Evolutionary conservation across 352 stramenopile genomes (phyloP).

Genomic region (Pythium phragmiticola): DNA sequence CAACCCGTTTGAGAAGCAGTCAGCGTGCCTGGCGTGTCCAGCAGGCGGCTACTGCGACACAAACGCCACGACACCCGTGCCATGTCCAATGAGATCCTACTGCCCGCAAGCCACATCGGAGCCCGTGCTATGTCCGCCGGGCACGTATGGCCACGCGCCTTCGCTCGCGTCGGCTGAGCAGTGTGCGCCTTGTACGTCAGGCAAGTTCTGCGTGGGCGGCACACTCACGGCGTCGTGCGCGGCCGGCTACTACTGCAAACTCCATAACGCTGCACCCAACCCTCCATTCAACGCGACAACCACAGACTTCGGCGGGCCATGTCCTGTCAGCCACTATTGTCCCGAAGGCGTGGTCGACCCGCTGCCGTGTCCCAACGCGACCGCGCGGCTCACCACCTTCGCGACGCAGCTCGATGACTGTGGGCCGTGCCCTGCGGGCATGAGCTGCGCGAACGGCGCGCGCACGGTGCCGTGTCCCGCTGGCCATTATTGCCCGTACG

Average conservation of each 20-base stretch:
- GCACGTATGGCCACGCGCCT: conserved; percentile 67
- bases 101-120: conserved; percentile 53
- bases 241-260: conserved; percentile 83
- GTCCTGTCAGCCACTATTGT: conserved; percentile 75
- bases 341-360: conserved; percentile 69
- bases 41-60: conserved; percentile 68
- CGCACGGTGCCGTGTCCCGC: conserved; percentile 60
- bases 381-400: conserved; percentile 50
- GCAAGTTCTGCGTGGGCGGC: conserved; percentile 78
- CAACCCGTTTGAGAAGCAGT: conserved; percentile 53
- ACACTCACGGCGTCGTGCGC: conserved; percentile 70
- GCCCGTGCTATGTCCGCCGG: conserved; percentile 64
- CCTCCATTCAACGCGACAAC: conserved; percentile 24
- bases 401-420: conserved; percentile 60
- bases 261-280: conserved; percentile 60
- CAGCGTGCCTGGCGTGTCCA: conserved; percentile 47
- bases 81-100: conserved; percentile 69
- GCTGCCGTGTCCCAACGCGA: conserved; percentile 59
- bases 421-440: conserved; percentile 78
- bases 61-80: conserved; percentile 44
- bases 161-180: conserved; percentile 44
- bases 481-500: conserved; percentile 56
- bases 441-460: conserved; percentile 78
- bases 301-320: conserved; percentile 61
- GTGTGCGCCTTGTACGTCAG: conserved; percentile 67